Evolutionary conservation across 2,329 filamentous ascomycete species (phyloP).

Genomic region (Trichoderma koningii): DNA sequence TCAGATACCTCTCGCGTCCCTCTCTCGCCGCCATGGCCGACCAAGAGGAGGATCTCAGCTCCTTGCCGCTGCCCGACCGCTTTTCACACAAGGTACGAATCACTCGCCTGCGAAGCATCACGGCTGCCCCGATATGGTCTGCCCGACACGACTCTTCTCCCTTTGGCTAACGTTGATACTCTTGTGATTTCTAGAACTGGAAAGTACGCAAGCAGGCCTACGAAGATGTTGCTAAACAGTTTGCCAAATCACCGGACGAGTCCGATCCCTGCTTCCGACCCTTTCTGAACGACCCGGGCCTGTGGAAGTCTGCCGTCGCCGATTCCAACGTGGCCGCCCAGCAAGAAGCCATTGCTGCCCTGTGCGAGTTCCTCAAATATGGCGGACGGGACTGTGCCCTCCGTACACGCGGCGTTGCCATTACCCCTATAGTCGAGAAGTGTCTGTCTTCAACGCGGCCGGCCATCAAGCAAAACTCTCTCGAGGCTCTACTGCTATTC

Average conservation of each 20-base stretch:
- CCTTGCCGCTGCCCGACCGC: slow-evolving; percentile 74
- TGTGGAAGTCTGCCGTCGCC: slow-evolving; percentile 91
- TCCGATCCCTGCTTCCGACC: slow-evolving; percentile 82
- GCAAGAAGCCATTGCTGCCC: slow-evolving; percentile 82
- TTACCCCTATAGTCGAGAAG: slow-evolving; percentile 85
- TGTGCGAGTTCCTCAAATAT: slow-evolving; percentile 91
- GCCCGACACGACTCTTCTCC: not conserved
- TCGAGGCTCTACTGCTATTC: slow-evolving; percentile 85
- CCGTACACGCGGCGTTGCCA: slow-evolving; percentile 73
- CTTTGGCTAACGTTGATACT: not conserved
- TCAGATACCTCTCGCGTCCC: slow-evolving; percentile 20
- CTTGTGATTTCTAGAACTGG: slow-evolving; percentile 65
- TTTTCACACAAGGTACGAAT: slow-evolving; percentile 74
- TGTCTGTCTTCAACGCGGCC: slow-evolving; percentile 84
- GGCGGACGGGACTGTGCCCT: slow-evolving; percentile 77
- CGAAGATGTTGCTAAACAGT: slow-evolving; percentile 86
- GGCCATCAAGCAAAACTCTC: slow-evolving; percentile 80
- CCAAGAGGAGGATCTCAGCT: slow-evolving; percentile 78
- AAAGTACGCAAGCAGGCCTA: slow-evolving; percentile 96
- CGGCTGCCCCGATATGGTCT: too few relatives aligned
- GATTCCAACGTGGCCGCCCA: slow-evolving; percentile 98
- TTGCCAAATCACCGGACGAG: slow-evolving; percentile 82
- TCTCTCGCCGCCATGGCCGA: slow-evolving; percentile 67
- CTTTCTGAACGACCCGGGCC: slow-evolving; percentile 77
- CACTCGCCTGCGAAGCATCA: too few relatives aligned